Evolutionary conservation across 1,139 yeast genomes (phyloP), one percentile per base, ranked within the genome.

Genomic region (Citeromyces hawaiiensis): DNA sequence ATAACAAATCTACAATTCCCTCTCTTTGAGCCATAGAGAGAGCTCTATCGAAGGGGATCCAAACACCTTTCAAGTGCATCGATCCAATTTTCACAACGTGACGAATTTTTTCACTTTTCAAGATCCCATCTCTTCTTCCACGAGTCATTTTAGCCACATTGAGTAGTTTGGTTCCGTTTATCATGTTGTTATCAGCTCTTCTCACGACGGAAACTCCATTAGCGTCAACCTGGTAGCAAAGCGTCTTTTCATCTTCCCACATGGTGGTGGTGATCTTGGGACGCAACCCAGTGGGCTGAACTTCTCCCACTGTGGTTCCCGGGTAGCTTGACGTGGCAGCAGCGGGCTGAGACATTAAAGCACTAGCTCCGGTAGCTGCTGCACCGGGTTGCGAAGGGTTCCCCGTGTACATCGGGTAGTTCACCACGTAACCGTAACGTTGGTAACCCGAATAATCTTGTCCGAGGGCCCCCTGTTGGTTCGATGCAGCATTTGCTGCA

Each of bases 41-140:
- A 1, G 96, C 97, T 40, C 96, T 69, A 49, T 88, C 96, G 57
- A 87, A 87, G 1, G 97, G 96, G 48, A 88, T 87, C 97, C 97
- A 88, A 38, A 88, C 97, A 40, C 97, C 97, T 61, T 88, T 88
- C 52, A 88, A 68, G 57, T 88, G 96, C 96, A 88, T 88, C 14
- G 95, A 83, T 9, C 97, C 97, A 48, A 88, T 85, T 60, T 88
- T 88, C 43, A 88, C 96, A 39, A 91, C 97, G 56, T 86, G 93
- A 38, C 97, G 69, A 34, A 77, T 75, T 56, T 86, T 83, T 58
- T 88, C 96, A 45, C 83, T 77, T 63, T 88, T 88, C 46, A 88
- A 66, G 45, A 91, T 82, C 10, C 97, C 96, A 59, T 88, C 98
- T 47, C 98, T 71, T 47, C 94, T 79, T n/a, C 97, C 97, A 47